phyloP scores from a whole-genome alignment of 805 yeast genomes.

The Alloascoidea hylecoeti region DNA sequence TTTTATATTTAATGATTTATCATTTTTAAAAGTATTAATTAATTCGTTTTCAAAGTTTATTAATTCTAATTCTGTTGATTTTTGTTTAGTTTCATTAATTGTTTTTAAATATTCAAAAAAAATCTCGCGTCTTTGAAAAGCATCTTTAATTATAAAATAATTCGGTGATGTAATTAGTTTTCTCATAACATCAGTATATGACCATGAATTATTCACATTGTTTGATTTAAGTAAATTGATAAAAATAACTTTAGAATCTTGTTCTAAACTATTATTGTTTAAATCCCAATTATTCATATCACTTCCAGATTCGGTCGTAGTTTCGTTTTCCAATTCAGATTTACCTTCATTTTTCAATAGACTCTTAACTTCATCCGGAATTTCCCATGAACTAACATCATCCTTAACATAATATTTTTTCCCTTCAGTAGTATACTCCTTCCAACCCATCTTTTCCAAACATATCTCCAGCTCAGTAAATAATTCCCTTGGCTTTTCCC shows the following conservation, averaged over 20 bases:
- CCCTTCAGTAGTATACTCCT: conserved; percentile 30
- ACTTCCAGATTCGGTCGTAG: not conserved
- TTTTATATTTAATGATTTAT: conserved; percentile 29
- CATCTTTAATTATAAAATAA: conserved; percentile 55
- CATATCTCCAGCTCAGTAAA: conserved; percentile 20
- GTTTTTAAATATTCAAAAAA: conserved; percentile 48
- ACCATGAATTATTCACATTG: conserved; percentile 60
- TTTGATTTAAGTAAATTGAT: conserved; percentile 34
- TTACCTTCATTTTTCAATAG: conserved; percentile 7
- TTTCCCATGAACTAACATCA: conserved; percentile 65
- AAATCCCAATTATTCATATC: not conserved
- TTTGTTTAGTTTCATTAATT: conserved; percentile 33
- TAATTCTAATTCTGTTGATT: conserved; percentile 31
- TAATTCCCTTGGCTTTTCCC: conserved; percentile 65
- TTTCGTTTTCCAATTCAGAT: not conserved
- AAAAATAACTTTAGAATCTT: conserved; percentile 32
- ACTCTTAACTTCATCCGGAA: conserved; percentile 37
- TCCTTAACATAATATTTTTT: conserved; percentile 51
- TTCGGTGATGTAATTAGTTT: conserved; percentile 40
- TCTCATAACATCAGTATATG: conserved; percentile 53
- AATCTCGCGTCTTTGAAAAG: conserved; percentile 40
- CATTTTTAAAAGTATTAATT: conserved; percentile 25
- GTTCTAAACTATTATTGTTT: conserved; percentile 3
- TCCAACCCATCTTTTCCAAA: conserved; percentile 41
- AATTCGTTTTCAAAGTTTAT: conserved; percentile 46